Conservation (phyloP, 169 alveolate genomes). For the Eimeria tenella region DNA sequence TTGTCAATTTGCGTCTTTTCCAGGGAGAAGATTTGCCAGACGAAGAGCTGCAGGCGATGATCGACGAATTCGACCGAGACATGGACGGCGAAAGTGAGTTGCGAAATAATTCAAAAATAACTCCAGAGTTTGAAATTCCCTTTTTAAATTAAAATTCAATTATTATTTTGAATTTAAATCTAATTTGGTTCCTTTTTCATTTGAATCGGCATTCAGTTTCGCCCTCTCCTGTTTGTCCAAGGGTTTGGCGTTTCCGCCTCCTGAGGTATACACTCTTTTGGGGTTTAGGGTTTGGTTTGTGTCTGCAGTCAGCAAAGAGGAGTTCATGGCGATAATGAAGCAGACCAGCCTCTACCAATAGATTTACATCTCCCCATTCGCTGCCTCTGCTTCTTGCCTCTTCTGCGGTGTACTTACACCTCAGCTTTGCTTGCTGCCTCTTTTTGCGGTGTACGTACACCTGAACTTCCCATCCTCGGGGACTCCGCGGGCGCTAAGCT, state of each 20-base stretch:
- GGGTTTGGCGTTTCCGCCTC: not conserved
- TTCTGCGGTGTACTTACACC: conserved; percentile 3
- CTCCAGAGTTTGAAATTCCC: not conserved
- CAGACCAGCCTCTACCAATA: conserved; percentile 79
- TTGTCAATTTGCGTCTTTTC: conserved; percentile 1
- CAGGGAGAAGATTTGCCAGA: conserved; percentile 97
- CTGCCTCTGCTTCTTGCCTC: conserved; percentile 16
- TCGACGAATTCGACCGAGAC: conserved; percentile 98
- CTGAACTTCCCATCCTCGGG: not conserved
- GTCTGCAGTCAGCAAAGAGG: conserved; percentile 76
- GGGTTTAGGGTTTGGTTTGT: not conserved
- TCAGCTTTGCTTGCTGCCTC: not conserved
- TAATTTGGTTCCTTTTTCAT: not conserved
- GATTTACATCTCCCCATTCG: not conserved
- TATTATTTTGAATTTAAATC: not conserved
- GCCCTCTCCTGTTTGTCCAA: not conserved
- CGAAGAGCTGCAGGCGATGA: conserved; percentile 98
- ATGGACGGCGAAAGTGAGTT: conserved; percentile 96
- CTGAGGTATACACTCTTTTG: not conserved
- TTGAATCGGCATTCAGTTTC: too few species aligned
- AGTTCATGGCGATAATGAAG: conserved; percentile 78
- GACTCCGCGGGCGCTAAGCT: too few species aligned
- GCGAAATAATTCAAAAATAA: not conserved
- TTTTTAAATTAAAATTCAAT: not conserved
- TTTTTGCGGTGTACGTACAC: not conserved